Conservation (phyloP, 1,284 basidiomycete genomes). For the Sporisorium graminicola region DNA sequence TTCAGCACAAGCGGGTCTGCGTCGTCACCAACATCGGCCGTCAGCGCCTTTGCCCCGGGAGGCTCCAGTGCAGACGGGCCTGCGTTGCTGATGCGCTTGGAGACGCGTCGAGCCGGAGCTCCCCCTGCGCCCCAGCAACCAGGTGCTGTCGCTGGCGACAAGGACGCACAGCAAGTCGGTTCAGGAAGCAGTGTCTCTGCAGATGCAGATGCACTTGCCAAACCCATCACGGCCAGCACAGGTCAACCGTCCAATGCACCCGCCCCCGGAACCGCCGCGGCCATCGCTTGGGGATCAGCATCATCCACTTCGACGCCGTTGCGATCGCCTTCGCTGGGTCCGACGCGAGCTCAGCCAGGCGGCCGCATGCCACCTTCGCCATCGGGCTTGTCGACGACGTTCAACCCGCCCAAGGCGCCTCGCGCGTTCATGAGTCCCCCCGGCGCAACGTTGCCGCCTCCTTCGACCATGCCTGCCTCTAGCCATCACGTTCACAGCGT, state of each 20-base stretch:
- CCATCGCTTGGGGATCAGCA: not conserved
- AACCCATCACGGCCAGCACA: constrained; percentile 6
- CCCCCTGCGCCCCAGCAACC: constrained; percentile 17
- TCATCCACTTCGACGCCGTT: constrained; percentile 8
- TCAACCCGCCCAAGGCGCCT: constrained; percentile 49
- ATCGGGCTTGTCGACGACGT: constrained; percentile 16
- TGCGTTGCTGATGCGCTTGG: constrained; percentile 26
- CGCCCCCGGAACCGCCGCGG: not conserved
- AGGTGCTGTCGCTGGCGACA: constrained; percentile 2
- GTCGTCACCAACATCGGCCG: constrained; percentile 11
- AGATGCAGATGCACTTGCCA: constrained; percentile 30
- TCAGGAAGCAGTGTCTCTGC: not conserved
- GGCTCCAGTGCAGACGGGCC: constrained; percentile 22
- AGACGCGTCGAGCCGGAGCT: constrained; percentile 21
- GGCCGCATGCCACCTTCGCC: constrained; percentile 34
- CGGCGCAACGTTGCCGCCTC: constrained; percentile 8
- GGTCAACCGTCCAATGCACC: constrained; percentile 8
- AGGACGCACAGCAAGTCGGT: constrained; percentile 7
- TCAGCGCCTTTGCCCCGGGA: not conserved
- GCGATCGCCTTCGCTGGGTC: constrained; percentile 32
- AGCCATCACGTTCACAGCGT: constrained; percentile 1
- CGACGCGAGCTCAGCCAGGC: constrained; percentile 11
- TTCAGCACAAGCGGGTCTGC: constrained; percentile 4
- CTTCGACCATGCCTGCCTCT: constrained; percentile 5
- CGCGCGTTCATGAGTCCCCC: constrained; percentile 46